Evolutionary conservation across 2,329 filamentous ascomycete species (phyloP), one percentile per base, ranked within the genome.

Genomic region (Calonectria hongkongensis): DNA sequence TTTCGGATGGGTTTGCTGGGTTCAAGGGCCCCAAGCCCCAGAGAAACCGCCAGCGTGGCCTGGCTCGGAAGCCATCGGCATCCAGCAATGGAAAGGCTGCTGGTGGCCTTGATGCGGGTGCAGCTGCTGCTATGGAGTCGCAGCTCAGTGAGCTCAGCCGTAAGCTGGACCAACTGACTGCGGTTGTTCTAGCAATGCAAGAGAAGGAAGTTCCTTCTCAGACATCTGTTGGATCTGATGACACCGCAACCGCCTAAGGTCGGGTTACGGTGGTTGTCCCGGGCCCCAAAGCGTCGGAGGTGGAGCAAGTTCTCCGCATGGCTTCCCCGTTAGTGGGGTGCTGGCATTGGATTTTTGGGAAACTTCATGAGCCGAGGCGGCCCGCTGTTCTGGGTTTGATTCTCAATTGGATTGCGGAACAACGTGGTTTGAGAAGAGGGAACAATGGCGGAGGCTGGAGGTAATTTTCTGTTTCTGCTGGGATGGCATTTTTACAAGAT

Each of bases 141-240:
- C 88, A 88, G 73, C 87, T 92, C 67, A 81, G 83, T 4, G 90
- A 92, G 74, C 81, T 92, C 76, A 86, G 86, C 50, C 82, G 81
- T 58, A 92, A 92, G 85, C 91, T 93, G 76, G 89, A 92, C 75
- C 87, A 87, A 68, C 83, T 92, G 74, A 91, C 90, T 0, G 84
- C 87, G 25, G 79, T 89, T 60, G 84, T 92, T 2, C 79, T 90
- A 75, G 83, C 85, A 4, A 82, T 91, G 79, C 89, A 91, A 77
- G 81, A 83, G 68, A 81, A 81, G 70, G 76, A 81, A 67, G 65
- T 73, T 36, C 39, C 66, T n/a, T 12, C 27, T 30, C 21, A 21
- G 21, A 21, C 21, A 21, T 21, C 21, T 21, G 21, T 27, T 21
- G 41, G 25, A 9, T n/a, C 39, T 33, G 54, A 66, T 27, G 70